Conservation (phyloP, 176 grass and related monocot genomes). For the Zea luxurians region DNA sequence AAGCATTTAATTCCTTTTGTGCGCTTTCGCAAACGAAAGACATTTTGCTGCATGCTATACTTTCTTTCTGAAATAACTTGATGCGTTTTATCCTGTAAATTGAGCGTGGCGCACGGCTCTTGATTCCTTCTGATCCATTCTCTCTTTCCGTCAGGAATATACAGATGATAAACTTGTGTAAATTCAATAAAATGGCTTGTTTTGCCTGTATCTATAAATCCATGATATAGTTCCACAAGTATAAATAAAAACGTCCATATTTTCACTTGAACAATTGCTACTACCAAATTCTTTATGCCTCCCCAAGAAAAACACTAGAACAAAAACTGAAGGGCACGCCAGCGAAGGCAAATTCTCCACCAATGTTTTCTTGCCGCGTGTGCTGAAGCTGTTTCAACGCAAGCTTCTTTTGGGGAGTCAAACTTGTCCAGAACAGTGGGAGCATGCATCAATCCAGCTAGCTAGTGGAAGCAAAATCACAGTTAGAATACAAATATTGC, state of each 20-base stretch:
- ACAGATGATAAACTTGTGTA: not conserved
- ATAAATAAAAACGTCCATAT: not conserved
- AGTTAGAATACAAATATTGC: slow-evolving; percentile 8
- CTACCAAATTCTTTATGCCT: not conserved
- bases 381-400: not conserved
- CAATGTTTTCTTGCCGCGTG: slow-evolving; percentile 13
- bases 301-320: not conserved
- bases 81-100: not conserved
- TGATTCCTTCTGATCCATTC: not conserved
- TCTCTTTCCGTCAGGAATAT: not conserved
- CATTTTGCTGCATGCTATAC: slow-evolving; percentile 4
- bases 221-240: not conserved
- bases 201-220: not conserved
- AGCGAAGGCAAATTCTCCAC: not conserved
- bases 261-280: not conserved
- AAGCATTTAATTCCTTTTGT: slow-evolving; percentile 38
- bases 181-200: not conserved
- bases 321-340: slow-evolving; percentile 4
- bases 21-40: not conserved
- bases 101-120: not conserved
- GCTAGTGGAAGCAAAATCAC: not conserved
- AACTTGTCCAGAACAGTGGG: not conserved
- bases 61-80: not conserved
- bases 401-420: not conserved
- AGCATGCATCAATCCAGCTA: not conserved